These are phyloP conservation scores for Cryptosporidium parvum DNA, from an alignment of 169 alveolate genomes.

Conservation along the genomic window DNA sequence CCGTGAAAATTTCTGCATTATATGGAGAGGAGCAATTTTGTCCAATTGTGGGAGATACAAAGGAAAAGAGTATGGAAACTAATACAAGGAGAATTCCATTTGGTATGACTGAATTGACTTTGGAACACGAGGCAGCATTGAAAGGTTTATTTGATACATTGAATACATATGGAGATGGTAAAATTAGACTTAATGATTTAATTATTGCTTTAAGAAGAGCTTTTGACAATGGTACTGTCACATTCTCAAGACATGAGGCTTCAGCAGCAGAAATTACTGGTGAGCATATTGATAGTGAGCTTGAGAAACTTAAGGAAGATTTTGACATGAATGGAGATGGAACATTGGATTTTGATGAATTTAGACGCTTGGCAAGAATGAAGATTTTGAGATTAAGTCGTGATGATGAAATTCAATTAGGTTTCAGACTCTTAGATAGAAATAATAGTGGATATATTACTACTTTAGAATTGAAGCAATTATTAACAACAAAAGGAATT, in stretches of 20 bases:
- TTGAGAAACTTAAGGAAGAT: conserved; percentile 64
- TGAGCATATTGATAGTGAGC: conserved; percentile 69
- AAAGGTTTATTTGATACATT: conserved; percentile 69
- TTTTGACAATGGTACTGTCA: conserved; percentile 71
- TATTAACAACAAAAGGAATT: conserved; percentile 67
- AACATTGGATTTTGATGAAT: conserved; percentile 67
- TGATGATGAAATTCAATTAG: conserved; percentile 67
- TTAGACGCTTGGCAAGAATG: conserved; percentile 71
- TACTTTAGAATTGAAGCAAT: conserved; percentile 60
- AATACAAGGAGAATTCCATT: conserved; percentile 63
- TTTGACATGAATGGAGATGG: conserved; percentile 63
- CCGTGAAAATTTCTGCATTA: background rate
- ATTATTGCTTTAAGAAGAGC: conserved; percentile 68
- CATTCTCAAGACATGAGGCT: conserved; percentile 73
- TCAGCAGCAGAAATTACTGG: conserved; percentile 74
- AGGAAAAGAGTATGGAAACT: background rate
- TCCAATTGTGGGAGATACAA: conserved; percentile 59
- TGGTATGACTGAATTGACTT: conserved; percentile 65
- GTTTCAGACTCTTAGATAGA: conserved; percentile 63
- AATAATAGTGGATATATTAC: conserved; percentile 71
- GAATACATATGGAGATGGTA: conserved; percentile 69
- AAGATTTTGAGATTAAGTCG: conserved; percentile 66
- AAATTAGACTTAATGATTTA: conserved; percentile 46
- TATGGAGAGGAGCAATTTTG: conserved; percentile 23
- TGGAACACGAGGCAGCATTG: conserved; percentile 68